These are phyloP conservation scores for Onygenales sp. DNA, from an alignment of 2,329 filamentous ascomycete species.

Conservation along the genomic window DNA sequence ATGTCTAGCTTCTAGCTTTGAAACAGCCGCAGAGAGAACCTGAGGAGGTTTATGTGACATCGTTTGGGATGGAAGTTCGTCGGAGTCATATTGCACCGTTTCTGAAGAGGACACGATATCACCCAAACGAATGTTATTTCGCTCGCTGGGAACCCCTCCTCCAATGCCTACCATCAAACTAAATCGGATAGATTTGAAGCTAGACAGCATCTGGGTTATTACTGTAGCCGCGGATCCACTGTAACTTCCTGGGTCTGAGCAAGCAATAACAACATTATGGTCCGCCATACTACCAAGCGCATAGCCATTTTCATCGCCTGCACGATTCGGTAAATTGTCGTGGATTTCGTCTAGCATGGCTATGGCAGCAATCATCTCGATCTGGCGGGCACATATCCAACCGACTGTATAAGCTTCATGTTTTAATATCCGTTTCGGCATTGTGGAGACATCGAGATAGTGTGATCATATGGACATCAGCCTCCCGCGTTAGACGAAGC, in stretches of 20 bases:
- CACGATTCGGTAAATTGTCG: background rate
- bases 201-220: conserved; percentile 10
- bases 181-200: conserved; percentile 10
- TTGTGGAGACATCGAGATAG: too few relatives aligned
- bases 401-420: conserved; percentile 4
- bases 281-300: conserved; percentile 10
- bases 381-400: conserved; percentile 1
- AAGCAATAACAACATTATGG: conserved; percentile 12
- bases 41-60: too few relatives aligned
- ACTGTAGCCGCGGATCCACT: conserved; percentile 1
- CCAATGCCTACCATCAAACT: conserved; percentile 13
- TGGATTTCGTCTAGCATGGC: conserved; percentile 8
- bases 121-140: conserved; percentile 14
- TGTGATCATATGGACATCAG: too few relatives aligned
- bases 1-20: too few relatives aligned
- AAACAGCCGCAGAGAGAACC: too few relatives aligned
- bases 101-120: conserved; percentile 12
- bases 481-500: too few relatives aligned
- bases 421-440: too few relatives aligned
- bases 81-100: too few relatives aligned
- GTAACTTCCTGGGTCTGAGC: too few relatives aligned
- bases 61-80: too few relatives aligned
- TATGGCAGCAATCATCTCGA: conserved; percentile 3
- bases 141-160: conserved; percentile 14
- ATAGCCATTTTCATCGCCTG: conserved; percentile 12